phyloP scores from a whole-genome alignment of 2,329 filamentous ascomycete genomes.

The Lithohypha guttulata region DNA sequence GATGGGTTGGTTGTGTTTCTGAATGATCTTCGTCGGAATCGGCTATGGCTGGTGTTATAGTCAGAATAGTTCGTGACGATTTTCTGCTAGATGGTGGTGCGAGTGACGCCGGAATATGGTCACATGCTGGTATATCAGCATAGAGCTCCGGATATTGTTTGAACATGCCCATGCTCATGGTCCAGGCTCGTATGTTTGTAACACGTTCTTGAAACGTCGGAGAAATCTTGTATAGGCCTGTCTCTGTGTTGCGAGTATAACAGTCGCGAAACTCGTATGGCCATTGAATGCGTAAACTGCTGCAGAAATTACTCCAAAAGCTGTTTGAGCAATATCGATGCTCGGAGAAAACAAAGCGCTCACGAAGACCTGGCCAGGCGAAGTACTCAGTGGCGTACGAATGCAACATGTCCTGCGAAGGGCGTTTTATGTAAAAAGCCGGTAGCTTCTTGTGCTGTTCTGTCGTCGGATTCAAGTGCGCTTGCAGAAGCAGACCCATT shows the following conservation, averaged over 20 bases:
- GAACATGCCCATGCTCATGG: conserved; percentile 19
- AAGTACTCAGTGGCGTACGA: conserved; percentile 21
- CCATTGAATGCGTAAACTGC: conserved; percentile 15
- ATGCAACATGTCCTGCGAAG: conserved; percentile 18
- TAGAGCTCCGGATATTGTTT: conserved; percentile 18
- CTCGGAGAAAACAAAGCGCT: conserved; percentile 20
- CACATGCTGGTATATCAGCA: conserved; percentile 18
- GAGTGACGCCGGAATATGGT: conserved; percentile 11
- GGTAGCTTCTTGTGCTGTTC: conserved; percentile 16
- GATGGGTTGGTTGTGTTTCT: no score
- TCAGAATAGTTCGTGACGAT: no score
- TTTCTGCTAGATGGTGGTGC: no score
- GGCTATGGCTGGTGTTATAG: no score
- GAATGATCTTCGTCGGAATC: no score
- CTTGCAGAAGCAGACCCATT: conserved; percentile 19
- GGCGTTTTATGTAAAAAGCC: conserved; percentile 17
- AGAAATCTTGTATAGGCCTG: conserved; percentile 19
- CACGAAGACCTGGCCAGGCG: conserved; percentile 20
- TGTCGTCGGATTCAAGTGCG: conserved; percentile 15
- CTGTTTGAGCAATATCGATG: conserved; percentile 20
- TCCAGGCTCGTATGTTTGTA: conserved; percentile 18
- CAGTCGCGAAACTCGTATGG: conserved; percentile 21
- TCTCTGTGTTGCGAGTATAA: conserved; percentile 17
- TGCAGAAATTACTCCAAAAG: conserved; percentile 17
- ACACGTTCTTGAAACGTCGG: conserved; percentile 18